Percentiles rank a stretch among this genome's conserved stretches.
These are phyloP conservation scores for Hypoxylon crocopeplum DNA, from an alignment of 495 filamentous ascomycete species.

Conservation along the genomic window DNA sequence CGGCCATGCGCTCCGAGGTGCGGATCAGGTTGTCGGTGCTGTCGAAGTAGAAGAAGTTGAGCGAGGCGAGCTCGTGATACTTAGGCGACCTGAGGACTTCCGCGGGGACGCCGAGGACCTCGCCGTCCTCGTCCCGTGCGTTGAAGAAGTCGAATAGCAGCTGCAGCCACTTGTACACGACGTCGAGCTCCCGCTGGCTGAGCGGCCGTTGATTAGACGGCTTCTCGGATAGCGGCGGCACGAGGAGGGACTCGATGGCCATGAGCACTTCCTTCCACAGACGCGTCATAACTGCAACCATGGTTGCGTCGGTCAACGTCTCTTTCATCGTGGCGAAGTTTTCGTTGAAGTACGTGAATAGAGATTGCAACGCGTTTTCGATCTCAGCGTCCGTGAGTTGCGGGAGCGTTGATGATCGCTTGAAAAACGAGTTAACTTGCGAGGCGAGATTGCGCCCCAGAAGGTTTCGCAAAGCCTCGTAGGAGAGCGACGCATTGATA, in stretches of 20 bases:
- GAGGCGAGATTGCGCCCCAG: slow-evolving; percentile 78
- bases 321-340: slow-evolving; percentile 99
- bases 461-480: slow-evolving; percentile 75
- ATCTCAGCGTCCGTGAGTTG: slow-evolving; percentile 74
- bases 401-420: slow-evolving; percentile 58
- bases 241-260: slow-evolving; percentile 87
- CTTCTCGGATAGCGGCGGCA: slow-evolving; percentile 96
- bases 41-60: slow-evolving; percentile 99
- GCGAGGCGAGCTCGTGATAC: slow-evolving; percentile 93
- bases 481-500: slow-evolving; percentile 88
- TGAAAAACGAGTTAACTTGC: slow-evolving; percentile 80
- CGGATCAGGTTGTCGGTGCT: slow-evolving; percentile 89
- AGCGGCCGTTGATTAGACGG: slow-evolving; percentile 87
- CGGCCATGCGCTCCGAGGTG: slow-evolving; percentile 92
- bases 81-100: slow-evolving; percentile 95
- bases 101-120: slow-evolving; percentile 83
- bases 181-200: slow-evolving; percentile 87
- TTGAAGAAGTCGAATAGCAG: slow-evolving; percentile 95
- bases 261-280: slow-evolving; percentile 97
- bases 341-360: slow-evolving; percentile 98
- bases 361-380: slow-evolving; percentile 78
- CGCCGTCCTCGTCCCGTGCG: slow-evolving; percentile 86
- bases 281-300: slow-evolving; percentile 97
- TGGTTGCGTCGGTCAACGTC: slow-evolving; percentile 88
- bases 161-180: slow-evolving; percentile 94